Conservation (phyloP, 2,329 filamentous ascomycete genomes). For the Epichloe brachyelytri region DNA sequence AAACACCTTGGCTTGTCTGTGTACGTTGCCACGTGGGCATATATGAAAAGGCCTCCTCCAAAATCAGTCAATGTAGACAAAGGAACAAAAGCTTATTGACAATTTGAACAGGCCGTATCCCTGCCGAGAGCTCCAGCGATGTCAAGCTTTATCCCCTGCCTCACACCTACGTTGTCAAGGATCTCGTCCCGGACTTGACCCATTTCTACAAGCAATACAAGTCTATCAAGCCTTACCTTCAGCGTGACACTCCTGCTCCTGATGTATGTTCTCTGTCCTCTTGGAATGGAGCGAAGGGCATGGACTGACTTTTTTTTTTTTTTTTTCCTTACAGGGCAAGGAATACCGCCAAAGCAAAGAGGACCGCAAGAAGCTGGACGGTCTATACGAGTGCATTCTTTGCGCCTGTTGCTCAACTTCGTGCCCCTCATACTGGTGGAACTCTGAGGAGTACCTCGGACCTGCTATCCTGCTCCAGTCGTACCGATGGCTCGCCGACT, state of each 20-base stretch:
- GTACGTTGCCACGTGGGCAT: conserved; percentile 42
- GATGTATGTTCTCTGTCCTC: conserved; percentile 50
- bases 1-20: conserved; percentile 94
- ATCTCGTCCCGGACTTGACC: conserved; percentile 93
- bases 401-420: conserved; percentile 99
- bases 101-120: conserved; percentile 64
- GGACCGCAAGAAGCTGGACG: conserved; percentile 93
- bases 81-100: neutral
- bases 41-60: neutral
- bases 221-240: conserved; percentile 97
- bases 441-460: conserved; percentile 95
- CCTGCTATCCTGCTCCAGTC: conserved; percentile 94
- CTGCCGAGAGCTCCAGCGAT: conserved; percentile 65
- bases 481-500: conserved; percentile 94
- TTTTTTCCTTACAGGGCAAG: conserved; percentile 49
- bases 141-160: conserved; percentile 95
- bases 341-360: conserved; percentile 85
- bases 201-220: conserved; percentile 99
- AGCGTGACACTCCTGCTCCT: conserved; percentile 70
- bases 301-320: neutral
- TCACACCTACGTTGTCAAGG: conserved; percentile 98
- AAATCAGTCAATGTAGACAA: neutral
- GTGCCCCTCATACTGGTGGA: conserved; percentile 99
- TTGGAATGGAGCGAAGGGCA: neutral
- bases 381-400: conserved; percentile 97